phyloP scores from a whole-genome alignment of 768 basidiomycete genomes.

The Tylopilus vinaceipallidus region DNA sequence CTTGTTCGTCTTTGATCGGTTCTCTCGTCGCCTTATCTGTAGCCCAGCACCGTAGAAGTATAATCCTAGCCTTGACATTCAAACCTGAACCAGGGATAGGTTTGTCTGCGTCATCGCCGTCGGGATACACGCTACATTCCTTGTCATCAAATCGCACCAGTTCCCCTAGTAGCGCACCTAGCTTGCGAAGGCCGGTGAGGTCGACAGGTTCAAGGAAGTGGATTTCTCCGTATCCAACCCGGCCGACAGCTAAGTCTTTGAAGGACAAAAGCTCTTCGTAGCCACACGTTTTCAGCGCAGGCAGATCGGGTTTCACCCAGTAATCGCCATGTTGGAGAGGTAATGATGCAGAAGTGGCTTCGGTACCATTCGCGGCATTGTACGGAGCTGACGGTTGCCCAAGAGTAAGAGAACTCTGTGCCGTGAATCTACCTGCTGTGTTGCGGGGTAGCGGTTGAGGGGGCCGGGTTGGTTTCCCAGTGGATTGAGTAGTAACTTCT shows the following conservation, averaged over 20 bases:
- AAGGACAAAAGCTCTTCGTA: constrained; percentile 74
- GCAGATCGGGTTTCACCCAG: constrained; percentile 80
- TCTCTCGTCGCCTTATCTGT: constrained; percentile 89
- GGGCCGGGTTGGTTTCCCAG: constrained; percentile 17
- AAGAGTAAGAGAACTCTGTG: constrained; percentile 33
- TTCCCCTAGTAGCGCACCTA: constrained; percentile 82
- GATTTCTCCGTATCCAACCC: constrained; percentile 90
- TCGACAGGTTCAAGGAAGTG: constrained; percentile 79
- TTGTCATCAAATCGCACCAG: constrained; percentile 87
- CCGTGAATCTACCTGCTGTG: constrained; percentile 41
- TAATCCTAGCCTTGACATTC: constrained; percentile 82
- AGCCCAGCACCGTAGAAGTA: constrained; percentile 80
- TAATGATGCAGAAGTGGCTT: constrained; percentile 24
- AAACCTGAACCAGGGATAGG: constrained; percentile 81
- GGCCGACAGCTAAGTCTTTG: constrained; percentile 78
- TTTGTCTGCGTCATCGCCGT: constrained; percentile 81
- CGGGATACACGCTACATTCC: constrained; percentile 93
- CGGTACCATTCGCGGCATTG: constrained; percentile 29
- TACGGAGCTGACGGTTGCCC: constrained; percentile 26
- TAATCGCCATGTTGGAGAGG: constrained; percentile 84
- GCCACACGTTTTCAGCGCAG: constrained; percentile 65
- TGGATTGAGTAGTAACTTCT: constrained; percentile 27
- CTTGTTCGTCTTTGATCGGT: constrained; percentile 78
- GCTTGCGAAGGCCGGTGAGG: constrained; percentile 77
- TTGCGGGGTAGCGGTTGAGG: constrained; percentile 39